Evolutionary conservation across 2,329 filamentous ascomycete species (phyloP).

Genomic region (Esteya vermicola): DNA sequence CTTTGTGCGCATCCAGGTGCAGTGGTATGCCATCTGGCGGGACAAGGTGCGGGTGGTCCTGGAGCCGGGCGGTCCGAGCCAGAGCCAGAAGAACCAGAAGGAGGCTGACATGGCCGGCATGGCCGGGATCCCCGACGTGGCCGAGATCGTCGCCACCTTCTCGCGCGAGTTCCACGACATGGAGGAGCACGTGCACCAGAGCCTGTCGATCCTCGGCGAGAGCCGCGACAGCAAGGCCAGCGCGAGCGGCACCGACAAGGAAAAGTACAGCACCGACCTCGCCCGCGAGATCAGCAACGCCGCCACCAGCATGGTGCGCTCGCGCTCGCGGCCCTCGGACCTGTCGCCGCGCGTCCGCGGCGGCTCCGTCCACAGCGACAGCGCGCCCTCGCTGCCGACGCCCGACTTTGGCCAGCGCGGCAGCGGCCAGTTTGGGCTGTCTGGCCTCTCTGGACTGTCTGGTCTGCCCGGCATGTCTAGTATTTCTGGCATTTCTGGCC

Average conservation of each 20-base stretch:
- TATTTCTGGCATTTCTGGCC: too few relatives aligned
- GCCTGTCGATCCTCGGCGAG: constrained; percentile 60
- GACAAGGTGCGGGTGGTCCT: constrained; percentile 69
- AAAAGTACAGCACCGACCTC: too few relatives aligned
- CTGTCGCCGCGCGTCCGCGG: constrained; percentile 38
- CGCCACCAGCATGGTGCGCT: constrained; percentile 23
- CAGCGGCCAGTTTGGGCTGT: constrained; percentile 49
- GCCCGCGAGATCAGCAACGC: constrained; percentile 2
- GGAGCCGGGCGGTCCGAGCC: too few relatives aligned
- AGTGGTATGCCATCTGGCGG: constrained; percentile 74
- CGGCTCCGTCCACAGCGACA: constrained; percentile 47
- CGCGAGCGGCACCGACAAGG: constrained; percentile 24
- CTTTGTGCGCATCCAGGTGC: constrained; percentile 69
- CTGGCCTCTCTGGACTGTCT: too few relatives aligned
- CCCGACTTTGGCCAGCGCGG: constrained; percentile 52
- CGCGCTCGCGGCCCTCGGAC: constrained; percentile 33
- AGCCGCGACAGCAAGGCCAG: constrained; percentile 27
- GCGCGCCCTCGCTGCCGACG: constrained; percentile 47
- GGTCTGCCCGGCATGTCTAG: too few relatives aligned
- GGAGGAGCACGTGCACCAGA: constrained; percentile 51
- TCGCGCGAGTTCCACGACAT: constrained; percentile 63
- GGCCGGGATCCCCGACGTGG: constrained; percentile 53
- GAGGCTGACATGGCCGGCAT: too few relatives aligned
- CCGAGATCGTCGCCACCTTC: constrained; percentile 66
- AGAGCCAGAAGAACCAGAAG: not conserved